These are phyloP conservation scores for Xylariaceae sp. DNA, from an alignment of 2,329 filamentous ascomycete genomes.

Conservation along the genomic window DNA sequence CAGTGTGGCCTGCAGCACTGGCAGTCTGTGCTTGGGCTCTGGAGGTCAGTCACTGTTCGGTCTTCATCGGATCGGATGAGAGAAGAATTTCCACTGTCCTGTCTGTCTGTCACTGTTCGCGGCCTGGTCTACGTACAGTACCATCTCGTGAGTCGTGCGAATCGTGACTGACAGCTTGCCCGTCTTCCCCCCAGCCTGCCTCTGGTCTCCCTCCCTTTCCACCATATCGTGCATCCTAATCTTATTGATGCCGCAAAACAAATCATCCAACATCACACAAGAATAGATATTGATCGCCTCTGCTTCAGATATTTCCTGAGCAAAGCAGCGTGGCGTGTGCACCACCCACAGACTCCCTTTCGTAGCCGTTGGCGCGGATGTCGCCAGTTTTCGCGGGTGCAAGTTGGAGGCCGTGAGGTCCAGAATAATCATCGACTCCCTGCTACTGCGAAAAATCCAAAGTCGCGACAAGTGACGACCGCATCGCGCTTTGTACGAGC, in stretches of 20 bases:
- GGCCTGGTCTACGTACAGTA: too few species aligned
- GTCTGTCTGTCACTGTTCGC: too few species aligned
- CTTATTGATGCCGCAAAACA: constrained; percentile 1
- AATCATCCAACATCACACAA: background rate
- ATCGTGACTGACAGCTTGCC: constrained; percentile 3
- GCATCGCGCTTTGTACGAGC: constrained; percentile 3
- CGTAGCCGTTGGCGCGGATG: constrained; percentile 10
- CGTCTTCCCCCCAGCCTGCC: background rate
- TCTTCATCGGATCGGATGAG: too few species aligned
- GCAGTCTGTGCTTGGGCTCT: too few species aligned
- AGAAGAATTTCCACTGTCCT: too few species aligned
- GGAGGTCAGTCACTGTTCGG: too few species aligned
- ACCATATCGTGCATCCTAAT: background rate
- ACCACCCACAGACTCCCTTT: constrained; percentile 1
- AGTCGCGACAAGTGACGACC: constrained; percentile 3
- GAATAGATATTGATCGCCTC: constrained; percentile 1
- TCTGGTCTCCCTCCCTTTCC: constrained; percentile 11
- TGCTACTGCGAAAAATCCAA: constrained; percentile 7
- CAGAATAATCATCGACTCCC: constrained; percentile 4
- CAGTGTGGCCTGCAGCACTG: too few species aligned
- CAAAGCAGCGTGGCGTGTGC: background rate
- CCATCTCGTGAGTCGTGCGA: background rate
- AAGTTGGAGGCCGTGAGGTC: constrained; percentile 17
- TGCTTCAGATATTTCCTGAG: background rate
- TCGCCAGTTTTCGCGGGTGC: constrained; percentile 8